Evolutionary conservation across 1,284 basidiomycete species (phyloP).

Genomic region (Fistulinella cinereoalba): DNA sequence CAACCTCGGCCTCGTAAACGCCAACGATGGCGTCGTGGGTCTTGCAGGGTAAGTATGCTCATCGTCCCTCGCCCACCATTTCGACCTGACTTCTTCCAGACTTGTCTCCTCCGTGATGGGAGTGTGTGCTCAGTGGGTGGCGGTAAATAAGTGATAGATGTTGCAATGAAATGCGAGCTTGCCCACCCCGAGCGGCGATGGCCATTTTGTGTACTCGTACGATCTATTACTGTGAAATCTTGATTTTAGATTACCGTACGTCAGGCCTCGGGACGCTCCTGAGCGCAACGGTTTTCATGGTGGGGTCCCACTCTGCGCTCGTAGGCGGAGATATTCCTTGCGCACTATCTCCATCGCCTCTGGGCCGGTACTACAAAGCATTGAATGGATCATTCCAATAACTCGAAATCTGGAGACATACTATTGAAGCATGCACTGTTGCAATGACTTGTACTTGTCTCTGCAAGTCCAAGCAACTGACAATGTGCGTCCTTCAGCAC

Average conservation of each 20-base stretch:
- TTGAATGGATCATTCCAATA: not conserved
- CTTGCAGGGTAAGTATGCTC: conserved; percentile 66
- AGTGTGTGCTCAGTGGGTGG: conserved; percentile 27
- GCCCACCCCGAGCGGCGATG: no score
- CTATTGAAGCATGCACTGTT: conserved; percentile 82
- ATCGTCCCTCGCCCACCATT: not conserved
- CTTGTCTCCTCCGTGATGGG: conserved; percentile 33
- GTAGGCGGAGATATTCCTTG: conserved; percentile 68
- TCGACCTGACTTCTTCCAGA: conserved; percentile 15
- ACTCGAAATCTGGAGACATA: conserved; percentile 39
- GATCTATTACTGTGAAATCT: no score
- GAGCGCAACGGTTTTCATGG: no score
- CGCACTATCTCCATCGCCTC: conserved; percentile 72
- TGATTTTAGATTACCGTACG: no score
- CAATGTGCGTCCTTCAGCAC: conserved; percentile 77
- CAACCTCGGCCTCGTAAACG: conserved; percentile 70
- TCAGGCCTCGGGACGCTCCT: not conserved
- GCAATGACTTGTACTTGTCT: conserved; percentile 64
- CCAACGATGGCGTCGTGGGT: conserved; percentile 88
- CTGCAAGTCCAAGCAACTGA: conserved; percentile 84
- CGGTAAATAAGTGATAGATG: conserved; percentile 32
- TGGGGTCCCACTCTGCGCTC: conserved; percentile 34
- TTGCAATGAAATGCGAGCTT: no score
- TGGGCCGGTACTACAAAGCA: conserved; percentile 55
- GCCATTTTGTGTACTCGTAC: no score